A percentile compares a stretch with the other conserved stretches of the same genome.
Conservation (phyloP, 495 filamentous ascomycete genomes). For the Baudoinia panamericana region DNA sequence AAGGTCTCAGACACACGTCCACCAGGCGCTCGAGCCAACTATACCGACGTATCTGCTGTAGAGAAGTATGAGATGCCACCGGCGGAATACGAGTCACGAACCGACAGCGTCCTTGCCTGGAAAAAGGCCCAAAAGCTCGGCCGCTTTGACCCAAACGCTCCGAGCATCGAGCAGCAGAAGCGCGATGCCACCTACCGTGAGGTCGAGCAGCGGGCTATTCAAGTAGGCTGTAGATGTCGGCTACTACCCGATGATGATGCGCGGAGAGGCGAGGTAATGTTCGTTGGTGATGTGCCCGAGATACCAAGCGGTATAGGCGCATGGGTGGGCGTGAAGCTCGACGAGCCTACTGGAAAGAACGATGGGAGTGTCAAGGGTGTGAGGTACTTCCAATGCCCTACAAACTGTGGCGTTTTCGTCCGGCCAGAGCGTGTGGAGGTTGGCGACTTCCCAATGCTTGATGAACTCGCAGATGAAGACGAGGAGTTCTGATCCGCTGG, state of each 20-base stretch:
- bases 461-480: conserved; percentile 53
- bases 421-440: conserved; percentile 80
- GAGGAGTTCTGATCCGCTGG: conserved; percentile 31
- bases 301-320: conserved; percentile 52
- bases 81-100: conserved; percentile 67
- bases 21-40: conserved; percentile 54
- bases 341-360: conserved; percentile 74
- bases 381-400: conserved; percentile 76
- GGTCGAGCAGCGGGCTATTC: conserved; percentile 48
- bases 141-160: conserved; percentile 80
- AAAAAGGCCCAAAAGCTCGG: conserved; percentile 85
- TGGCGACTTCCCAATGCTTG: conserved; percentile 64
- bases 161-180: conserved; percentile 49
- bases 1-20: conserved; percentile 79
- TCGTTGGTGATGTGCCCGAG: conserved; percentile 66
- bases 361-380: conserved; percentile 88
- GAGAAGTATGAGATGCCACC: conserved; percentile 75
- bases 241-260: conserved; percentile 46
- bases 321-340: conserved; percentile 84
- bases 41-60: conserved; percentile 63
- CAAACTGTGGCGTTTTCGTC: conserved; percentile 80
- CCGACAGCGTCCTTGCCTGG: conserved; percentile 82
- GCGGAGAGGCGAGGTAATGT: conserved; percentile 71
- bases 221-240: conserved; percentile 49
- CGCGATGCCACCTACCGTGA: conserved; percentile 51